Conservation (phyloP, 1,284 basidiomycete species). For the Ganoderma lingzhi region DNA sequence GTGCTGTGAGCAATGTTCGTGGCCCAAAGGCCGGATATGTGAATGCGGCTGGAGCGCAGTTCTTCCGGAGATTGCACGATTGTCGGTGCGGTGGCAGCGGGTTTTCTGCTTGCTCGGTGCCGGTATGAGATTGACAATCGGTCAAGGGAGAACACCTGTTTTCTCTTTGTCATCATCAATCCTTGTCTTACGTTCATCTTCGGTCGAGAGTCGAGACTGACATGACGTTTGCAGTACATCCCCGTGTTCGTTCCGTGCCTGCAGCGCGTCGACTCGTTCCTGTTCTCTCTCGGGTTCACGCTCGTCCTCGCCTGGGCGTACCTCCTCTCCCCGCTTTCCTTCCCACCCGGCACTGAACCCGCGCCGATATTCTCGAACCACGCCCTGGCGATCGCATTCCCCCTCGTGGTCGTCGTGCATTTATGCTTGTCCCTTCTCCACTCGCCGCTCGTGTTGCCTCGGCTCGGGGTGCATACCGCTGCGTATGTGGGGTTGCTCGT, state of each 20-base stretch:
- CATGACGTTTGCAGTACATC: constrained; percentile 56
- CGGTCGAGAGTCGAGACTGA: not conserved
- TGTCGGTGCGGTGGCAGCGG: not conserved
- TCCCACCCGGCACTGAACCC: constrained; percentile 23
- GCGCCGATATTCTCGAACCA: constrained; percentile 40
- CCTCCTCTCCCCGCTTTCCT: constrained; percentile 51
- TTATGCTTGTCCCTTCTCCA: constrained; percentile 63
- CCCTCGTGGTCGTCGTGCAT: constrained; percentile 58
- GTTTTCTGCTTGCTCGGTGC: not conserved
- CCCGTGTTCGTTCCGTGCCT: constrained; percentile 79
- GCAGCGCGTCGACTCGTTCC: constrained; percentile 73
- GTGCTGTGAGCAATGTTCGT: not conserved
- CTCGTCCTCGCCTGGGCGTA: constrained; percentile 72
- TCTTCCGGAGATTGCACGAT: not conserved
- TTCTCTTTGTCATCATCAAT: not conserved
- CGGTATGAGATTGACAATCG: not conserved
- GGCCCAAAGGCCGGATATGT: not conserved
- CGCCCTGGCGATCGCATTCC: constrained; percentile 54
- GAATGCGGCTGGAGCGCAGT: not conserved
- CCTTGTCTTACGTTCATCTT: not conserved
- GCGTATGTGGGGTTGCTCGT: constrained; percentile 72
- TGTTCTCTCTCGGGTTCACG: constrained; percentile 71
- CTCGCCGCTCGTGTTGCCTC: constrained; percentile 66
- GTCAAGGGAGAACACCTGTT: not conserved
- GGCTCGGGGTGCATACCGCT: constrained; percentile 73